phyloP scores from a whole-genome alignment of 352 stramenopile genomes.

The Globisporangium takayamanum region DNA sequence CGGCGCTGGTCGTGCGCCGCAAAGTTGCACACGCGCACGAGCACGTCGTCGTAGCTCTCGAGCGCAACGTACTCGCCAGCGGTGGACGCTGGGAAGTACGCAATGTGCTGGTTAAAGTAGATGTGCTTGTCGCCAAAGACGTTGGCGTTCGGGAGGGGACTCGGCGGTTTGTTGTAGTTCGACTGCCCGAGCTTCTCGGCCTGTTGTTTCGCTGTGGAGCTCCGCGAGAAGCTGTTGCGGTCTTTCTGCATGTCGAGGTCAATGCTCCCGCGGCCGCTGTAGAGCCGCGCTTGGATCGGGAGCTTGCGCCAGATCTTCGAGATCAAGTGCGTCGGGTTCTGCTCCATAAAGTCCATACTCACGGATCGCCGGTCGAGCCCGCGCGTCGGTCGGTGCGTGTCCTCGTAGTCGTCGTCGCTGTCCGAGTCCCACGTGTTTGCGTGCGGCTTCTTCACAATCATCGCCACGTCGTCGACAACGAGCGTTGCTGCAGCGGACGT shows the following conservation, averaged over 20 bases:
- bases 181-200: constrained; percentile 27
- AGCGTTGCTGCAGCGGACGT: constrained; percentile 20
- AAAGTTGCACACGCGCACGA: constrained; percentile 69
- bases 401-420: constrained; percentile 67
- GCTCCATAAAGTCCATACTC: constrained; percentile 79
- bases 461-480: constrained; percentile 42
- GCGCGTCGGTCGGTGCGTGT: constrained; percentile 46
- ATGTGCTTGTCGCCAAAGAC: constrained; percentile 22
- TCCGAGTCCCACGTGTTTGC: constrained; percentile 57
- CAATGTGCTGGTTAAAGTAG: constrained; percentile 16
- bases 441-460: constrained; percentile 42
- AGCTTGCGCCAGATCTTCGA: constrained; percentile 79
- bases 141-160: constrained; percentile 15
- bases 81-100: constrained; percentile 21
- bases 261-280: constrained; percentile 39
- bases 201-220: constrained; percentile 40
- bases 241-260: constrained; percentile 60
- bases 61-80: constrained; percentile 29
- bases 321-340: constrained; percentile 64
- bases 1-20: constrained; percentile 56
- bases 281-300: constrained; percentile 62
- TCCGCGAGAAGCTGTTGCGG: constrained; percentile 52
- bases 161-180: constrained; percentile 16
- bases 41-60: constrained; percentile 75
- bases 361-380: constrained; percentile 56